Evolutionary conservation across 1,284 basidiomycete genomes (phyloP), one percentile per base, ranked within the genome.

Genomic region (Chondrostereum purpureum): DNA sequence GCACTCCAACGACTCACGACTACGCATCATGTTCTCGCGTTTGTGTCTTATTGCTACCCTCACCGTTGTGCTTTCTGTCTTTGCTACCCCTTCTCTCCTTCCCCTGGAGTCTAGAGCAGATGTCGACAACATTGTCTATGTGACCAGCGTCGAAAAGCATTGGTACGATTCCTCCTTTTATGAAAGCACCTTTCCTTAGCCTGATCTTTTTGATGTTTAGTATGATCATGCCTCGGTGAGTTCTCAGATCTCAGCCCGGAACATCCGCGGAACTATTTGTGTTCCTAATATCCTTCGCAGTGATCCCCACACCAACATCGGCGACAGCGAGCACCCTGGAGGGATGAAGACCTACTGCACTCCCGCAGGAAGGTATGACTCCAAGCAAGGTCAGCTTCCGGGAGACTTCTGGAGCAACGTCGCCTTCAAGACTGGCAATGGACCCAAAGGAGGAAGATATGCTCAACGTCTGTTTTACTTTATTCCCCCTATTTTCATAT

Each of bases 311-410:
- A 75, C 73, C n/a, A 64, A 73, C 48, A 67, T 77, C 40, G 74
- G 75, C 1, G 72, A 74, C 47, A 73, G 69, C 50, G 75, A 76
- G 50, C 60, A 67, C 44, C 70, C 72, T 0, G 69, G 72, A 31
- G 74, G 73, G 4, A 75, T 66, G 63, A 64, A 65, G 48, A 69
- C 70, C 1, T 76, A 72, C 52, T 77, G 74, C 50, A 69, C 73
- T 1, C 53, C 64, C 10, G 54, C 55, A 0, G 69, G 61, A 2
- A 56, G 56, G 2, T 63, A 60, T 47, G 63, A 62, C 2, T 41
- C 57, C 31, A 45, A 58, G 5, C 73, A 76, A 53, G 74, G 73
- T 16, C 53, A 61, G 37, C 56, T 76, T 3, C 64, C 72, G 0
- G 50, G 49, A 14, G 54, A 69, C 40, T 75, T 75, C 53, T 76